Base-by-base conservation (phyloP, 2,329 filamentous ascomycete species). In the Botrytis deweyae region DNA sequence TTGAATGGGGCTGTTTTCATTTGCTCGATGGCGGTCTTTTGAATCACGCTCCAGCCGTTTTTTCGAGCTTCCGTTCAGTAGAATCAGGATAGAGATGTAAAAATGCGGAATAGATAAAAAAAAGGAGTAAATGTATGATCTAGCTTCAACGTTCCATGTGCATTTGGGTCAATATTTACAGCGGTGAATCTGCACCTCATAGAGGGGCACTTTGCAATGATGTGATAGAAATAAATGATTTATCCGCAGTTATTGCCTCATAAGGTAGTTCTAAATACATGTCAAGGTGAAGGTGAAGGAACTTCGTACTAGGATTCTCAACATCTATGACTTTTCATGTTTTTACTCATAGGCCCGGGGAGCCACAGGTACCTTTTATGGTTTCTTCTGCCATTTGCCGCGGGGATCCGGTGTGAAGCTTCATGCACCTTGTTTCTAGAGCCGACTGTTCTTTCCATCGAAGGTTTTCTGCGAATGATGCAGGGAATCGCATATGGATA, bases 261-360 rank as follows among this genome's bases (percentile, higher is more conserved):
- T 1, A 29, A 0, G 2, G 5, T 22, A 9, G 33, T 33, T 18
- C 4, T 0, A 0, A 16, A 22, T 0, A 22, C n/a, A 33, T 29
- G 20, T 9, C 14, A 16, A 20, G n/a, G 20, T 22, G n/a, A 44
- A 10, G 1, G 1, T 2, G 4, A 46, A 22, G 42, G 0, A 22
- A 46, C 9, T 33, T 58, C 1, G 29, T n/a, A 42, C 20, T 16
- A 25, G 18, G 2, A 33, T 42, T 25, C 0, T 5, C 29, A 9
- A 1, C 14, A 55, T 9, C 66, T 58, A 9, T 16, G 3, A 3
- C 12, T 2, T 12, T 22, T 25, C 36, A 22, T 22, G 5, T 10
- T 33, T 65, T 7, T 14, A 8, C 16, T 8, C 40, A 20, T 10
- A 22, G 1, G 1, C 1, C 18, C 18, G 25, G 36, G 8, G 14